Evolutionary conservation across 345 rosid genomes (phyloP), one percentile per base, ranked within the genome.

Genomic region (Erysimum cheiranthoides): DNA sequence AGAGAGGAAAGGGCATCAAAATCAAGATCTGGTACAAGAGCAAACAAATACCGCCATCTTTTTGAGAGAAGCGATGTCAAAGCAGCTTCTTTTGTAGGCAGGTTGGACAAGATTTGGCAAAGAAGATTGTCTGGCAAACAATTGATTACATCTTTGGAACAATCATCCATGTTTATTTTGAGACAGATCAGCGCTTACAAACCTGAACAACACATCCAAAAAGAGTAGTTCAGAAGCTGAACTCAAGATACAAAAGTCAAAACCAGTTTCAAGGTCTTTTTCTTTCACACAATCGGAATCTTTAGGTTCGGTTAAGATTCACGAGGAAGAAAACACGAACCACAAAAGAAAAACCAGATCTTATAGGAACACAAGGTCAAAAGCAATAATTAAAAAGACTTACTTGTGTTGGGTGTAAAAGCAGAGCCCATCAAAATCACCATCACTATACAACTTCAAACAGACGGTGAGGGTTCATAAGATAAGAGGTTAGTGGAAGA

Each of bases 21-120:
- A 50, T 75, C 68, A 31, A 75, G 79, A 76, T 52, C 18, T 40
- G 73, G 54, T 49, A 68, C 79, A 18, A 68, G 8, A 10, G 79
- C 79, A 68, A 75, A 75, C 5, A 75, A 28, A 53, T 69, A 25
- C 3, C 63, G 54, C 74, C 79, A 76, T 17, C 79, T 51, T 34
- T 68, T 76, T 3, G 74, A 76, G 63, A 76, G 79, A 61, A 76
- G 12, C 27, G 79, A 61, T 16, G 79, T 76, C 42, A 69, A 10
- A 16, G 79, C 75, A 76, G 80, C 80, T 28, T 76, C 75, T 36
- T 76, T 76, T 17, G 75, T 70, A 11, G 80, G 35, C 21, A 76
- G 2, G 5, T 68, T 32, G n/a, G 75, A 62, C 59, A 76, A 69
- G 74, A 76, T 68, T 68, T 68, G 79, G n/a, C 79, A 75, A 50